Base-by-base conservation (phyloP, 805 yeast species). In the Metschnikowia lunata region DNA sequence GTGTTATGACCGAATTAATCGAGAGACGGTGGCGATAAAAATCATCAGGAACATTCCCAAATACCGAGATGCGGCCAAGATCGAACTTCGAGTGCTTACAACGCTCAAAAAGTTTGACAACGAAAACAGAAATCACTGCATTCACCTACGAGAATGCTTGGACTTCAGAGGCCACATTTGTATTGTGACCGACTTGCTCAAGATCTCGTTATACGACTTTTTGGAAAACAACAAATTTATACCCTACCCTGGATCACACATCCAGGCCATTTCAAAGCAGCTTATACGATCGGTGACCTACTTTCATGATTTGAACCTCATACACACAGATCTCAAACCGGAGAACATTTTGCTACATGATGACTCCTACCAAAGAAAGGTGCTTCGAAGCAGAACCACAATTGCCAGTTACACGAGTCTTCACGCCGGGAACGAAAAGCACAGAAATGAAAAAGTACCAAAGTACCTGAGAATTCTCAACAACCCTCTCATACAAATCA, bases 281-380 rank as follows among this genome's bases (percentile, higher is more conserved):
- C 66, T 93, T 46, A 72, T 93, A 18, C 74, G 89, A 50, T 83
- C 93, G 0, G 95, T 91, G 33, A 85, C 93, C 1, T 91, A 85
- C 58, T 69, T 93, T 49, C 99, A 93, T 63, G 96, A 88, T 58
- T 71, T 93, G 60, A 87, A 85, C 42, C 74, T 93, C 39, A 88
- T 93, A 35, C 99, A 93, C 65, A 93, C 99, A 0, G 99, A 93
- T 63, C 73, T 93, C 54, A 93, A 93, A 66, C 99, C 99, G 1
- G 99, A 93, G 63, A 93, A 93, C 61, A 85, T 93, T 35, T 64
- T 93, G 30, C 69, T 89, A 30, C 77, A 78, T 45, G 78, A 80
- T 55, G 79, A 74, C 55, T 62, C 75, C 1, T 78, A 59, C 45
- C 55, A 52, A 11, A 65, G 72, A 38, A 72, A 72, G 52, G 64